phyloP scores from a whole-genome alignment of 306 rosid species.

The Vigna angularis region DNA sequence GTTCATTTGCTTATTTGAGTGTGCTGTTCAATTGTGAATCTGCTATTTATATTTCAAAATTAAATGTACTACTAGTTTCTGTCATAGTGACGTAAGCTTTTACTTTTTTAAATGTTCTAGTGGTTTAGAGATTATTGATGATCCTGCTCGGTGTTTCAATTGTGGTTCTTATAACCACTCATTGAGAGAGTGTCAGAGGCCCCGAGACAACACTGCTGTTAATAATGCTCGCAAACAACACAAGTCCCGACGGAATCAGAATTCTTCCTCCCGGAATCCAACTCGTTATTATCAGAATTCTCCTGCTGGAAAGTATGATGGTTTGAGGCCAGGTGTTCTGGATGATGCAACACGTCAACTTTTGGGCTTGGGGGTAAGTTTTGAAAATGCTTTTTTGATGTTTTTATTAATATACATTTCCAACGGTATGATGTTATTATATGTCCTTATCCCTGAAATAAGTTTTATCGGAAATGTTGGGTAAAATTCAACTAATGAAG shows the following conservation, averaged over 20 bases:
- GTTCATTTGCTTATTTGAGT: neutral
- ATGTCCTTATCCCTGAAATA: too few species aligned
- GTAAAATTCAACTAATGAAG: too few species aligned
- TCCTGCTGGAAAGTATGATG: slow-evolving; percentile 87
- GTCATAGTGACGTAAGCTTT: slow-evolving; percentile 28
- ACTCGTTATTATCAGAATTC: slow-evolving; percentile 89
- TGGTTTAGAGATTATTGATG: slow-evolving; percentile 76
- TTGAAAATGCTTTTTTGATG: slow-evolving; percentile 38
- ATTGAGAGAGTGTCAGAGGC: slow-evolving; percentile 78
- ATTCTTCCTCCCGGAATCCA: slow-evolving; percentile 71
- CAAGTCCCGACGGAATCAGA: slow-evolving; percentile 70
- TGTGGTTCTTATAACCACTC: slow-evolving; percentile 94
- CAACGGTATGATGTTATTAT: too few species aligned
- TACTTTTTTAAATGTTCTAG: slow-evolving; percentile 51
- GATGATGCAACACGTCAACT: slow-evolving; percentile 75
- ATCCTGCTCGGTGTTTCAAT: slow-evolving; percentile 89
- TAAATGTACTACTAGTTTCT: slow-evolving; percentile 21
- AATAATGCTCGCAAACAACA: slow-evolving; percentile 83
- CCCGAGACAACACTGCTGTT: slow-evolving; percentile 80
- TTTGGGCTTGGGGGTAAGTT: slow-evolving; percentile 84
- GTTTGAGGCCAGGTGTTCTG: slow-evolving; percentile 91
- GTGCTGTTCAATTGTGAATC: neutral
- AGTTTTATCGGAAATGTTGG: neutral
- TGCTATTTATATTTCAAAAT: slow-evolving; percentile 8
- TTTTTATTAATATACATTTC: slow-evolving; percentile 21